phyloP scores from a whole-genome alignment of 2,329 filamentous ascomycete species.

The Scedosporium apiospermum region DNA sequence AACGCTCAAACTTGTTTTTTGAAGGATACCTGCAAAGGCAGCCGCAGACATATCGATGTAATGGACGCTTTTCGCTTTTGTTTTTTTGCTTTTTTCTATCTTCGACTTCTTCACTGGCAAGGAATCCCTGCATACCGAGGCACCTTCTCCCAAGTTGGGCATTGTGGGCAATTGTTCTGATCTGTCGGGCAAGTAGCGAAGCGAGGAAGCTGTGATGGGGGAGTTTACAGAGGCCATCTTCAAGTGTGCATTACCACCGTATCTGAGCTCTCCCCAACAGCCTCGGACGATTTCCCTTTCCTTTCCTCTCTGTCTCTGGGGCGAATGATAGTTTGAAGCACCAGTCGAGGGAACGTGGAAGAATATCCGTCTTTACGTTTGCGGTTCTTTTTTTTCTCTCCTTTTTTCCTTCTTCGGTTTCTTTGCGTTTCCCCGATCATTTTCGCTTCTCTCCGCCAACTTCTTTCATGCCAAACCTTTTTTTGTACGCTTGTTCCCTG shows the following conservation, averaged over 20 bases:
- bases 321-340: not conserved
- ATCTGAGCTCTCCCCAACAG: not conserved
- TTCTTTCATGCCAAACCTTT: not conserved
- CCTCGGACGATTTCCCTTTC: not conserved
- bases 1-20: not conserved
- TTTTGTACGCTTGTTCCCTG: not conserved
- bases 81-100: constrained; percentile 7
- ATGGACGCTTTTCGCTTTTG: constrained; percentile 10
- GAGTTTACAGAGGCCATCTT: not conserved
- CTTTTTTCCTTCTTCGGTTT: constrained; percentile 6
- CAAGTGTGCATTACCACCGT: not conserved
- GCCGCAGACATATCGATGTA: not conserved
- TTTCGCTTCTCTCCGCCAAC: constrained; percentile 3
- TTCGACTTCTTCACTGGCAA: constrained; percentile 5
- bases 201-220: not conserved
- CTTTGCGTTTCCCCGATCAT: constrained; percentile 7
- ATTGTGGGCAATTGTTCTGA: not conserved
- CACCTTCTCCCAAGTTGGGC: not conserved
- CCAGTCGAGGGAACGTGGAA: too few species aligned
- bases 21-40: not conserved
- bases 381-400: not conserved
- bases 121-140: too few species aligned
- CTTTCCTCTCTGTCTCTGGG: not conserved
- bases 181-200: not conserved
- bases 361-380: too few species aligned